Base-by-base conservation (phyloP, 2,329 filamentous ascomycete genomes). In the Lachnellula suecica region DNA sequence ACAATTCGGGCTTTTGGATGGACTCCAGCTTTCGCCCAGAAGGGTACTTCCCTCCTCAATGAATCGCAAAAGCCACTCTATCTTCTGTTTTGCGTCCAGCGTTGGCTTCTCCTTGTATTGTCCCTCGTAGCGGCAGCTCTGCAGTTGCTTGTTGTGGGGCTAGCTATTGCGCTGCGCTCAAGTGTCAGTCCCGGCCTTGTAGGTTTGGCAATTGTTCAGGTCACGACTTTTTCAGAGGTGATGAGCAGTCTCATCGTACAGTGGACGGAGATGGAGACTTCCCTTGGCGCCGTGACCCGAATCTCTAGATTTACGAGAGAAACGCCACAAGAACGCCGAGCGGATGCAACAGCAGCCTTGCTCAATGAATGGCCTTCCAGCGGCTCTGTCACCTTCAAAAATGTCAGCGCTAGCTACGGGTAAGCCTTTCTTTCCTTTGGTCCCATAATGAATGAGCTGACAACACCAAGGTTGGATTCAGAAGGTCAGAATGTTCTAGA, bases 1-100 rank as follows among this genome's bases (percentile, higher is more conserved):
- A 83, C 79, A 0, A 71, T 84, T 24, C 73, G 80, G 6, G 78
- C 81, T 2, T 83, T 81, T 53, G 73, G 76, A 1, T 83, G 79
- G 79, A 69, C 74, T 19, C 34, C n/a, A n/a, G 19, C 19, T 17
- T 20, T 48, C 11, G 19, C 29, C 19, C 19, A 4, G n/a, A 17
- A 48, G 52, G 80, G 78, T 49, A 63, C 74, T 19, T 56, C 60
- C 8, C 69, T 79, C 0, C 66, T 84, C 2, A 77, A 84, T 52
- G 66, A 66, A 6, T 81, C 80, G 0, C 82, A 85, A 59, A 68
- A 70, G 22, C 79, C 81, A 0, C 80, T 78, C 49, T 85, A 85
- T 58, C 70, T 82, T 0, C 69, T 84, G 13, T 77, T 74, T 52
- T 74, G 75, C 37, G 73, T 82, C 3, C 82, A 85, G 61, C 72